Evolutionary conservation across 2,329 filamentous ascomycete genomes (phyloP), one percentile per base, ranked within the genome.

Genomic region (Penicillium fuscoglaucum): DNA sequence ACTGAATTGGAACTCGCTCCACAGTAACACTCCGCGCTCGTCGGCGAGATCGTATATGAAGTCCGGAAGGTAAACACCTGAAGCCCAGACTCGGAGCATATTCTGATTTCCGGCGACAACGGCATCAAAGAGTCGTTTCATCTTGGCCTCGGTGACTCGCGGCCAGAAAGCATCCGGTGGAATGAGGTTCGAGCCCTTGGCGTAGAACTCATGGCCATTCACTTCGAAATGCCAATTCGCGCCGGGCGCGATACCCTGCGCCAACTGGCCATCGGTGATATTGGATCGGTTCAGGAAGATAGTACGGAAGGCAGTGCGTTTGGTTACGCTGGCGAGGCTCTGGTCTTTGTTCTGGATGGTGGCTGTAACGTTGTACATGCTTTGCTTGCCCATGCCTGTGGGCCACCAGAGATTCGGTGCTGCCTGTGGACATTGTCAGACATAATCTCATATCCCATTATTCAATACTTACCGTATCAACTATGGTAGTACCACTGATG

Each of bases 191-290:
- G 82, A 85, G 4, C 84, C 85, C 66, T 87, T 87, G 2, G 83
- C 84, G 63, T 86, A 88, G 63, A 88, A 85, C 13, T 84, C 81
- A 49, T 83, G 79, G 0, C 85, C 85, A 59, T 88, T 88, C 59
- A 88, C 79, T 67, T 88, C 84, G 61, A 88, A 88, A 66, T 88
- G 84, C 84, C 84, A 85, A 68, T 84, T 83, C 44, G 80, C 82
- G 8, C 83, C 83, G 0, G 80, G 79, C n/a, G 81, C 78, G 59
- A 86, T 81, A 1, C 85, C 84, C 58, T 78, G 74, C 1, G 78
- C 74, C 0, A 84, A 67, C 60, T 88, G 83, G 1, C 76, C 76
- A 0, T 83, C 76, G 0, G 82, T 82, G 26, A 87, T 81, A 4
- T 80, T 79, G 1, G 77, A 76, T 65, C 82, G 76, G 58, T 87